Conservation (phyloP, 495 filamentous ascomycete genomes). For the Hyaloscypha bicolor region DNA sequence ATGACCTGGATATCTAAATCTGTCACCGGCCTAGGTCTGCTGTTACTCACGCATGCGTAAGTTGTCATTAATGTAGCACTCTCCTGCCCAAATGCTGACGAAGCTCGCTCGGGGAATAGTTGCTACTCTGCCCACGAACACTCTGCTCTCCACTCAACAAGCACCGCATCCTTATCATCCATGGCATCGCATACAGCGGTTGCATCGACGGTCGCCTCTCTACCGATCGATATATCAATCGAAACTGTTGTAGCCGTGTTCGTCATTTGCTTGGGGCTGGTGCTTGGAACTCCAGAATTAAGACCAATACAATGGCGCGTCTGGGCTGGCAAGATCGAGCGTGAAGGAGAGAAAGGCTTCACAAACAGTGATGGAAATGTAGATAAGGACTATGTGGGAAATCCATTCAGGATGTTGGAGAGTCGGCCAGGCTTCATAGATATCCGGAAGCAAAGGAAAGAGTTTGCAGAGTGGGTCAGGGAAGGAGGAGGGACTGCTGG, state of each 20-base stretch:
- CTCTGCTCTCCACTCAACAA: constrained; percentile 65
- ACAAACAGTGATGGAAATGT: constrained; percentile 65
- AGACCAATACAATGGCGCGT: constrained; percentile 80
- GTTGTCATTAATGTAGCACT: constrained; percentile 31
- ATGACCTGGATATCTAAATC: constrained; percentile 71
- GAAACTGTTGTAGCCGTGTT: constrained; percentile 76
- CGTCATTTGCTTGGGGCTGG: constrained; percentile 68
- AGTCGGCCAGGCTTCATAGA: constrained; percentile 51
- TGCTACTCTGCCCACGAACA: constrained; percentile 89
- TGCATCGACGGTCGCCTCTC: constrained; percentile 38
- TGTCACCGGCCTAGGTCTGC: constrained; percentile 63
- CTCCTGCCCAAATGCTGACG: neutral
- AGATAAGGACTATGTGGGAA: constrained; percentile 53
- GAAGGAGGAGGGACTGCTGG: constrained; percentile 25
- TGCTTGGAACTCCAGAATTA: constrained; percentile 66
- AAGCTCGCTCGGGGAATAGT: constrained; percentile 41
- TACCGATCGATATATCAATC: constrained; percentile 77
- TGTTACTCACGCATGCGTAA: constrained; percentile 76
- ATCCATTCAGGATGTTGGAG: constrained; percentile 50
- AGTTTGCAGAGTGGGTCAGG: constrained; percentile 76
- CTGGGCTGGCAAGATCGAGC: constrained; percentile 83
- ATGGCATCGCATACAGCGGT: constrained; percentile 39
- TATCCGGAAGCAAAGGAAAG: constrained; percentile 68
- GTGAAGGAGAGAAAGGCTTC: constrained; percentile 70
- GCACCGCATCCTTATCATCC: constrained; percentile 51